Evolutionary conservation across 768 basidiomycete genomes (phyloP).

Genomic region (Gymnopilus dilepis): DNA sequence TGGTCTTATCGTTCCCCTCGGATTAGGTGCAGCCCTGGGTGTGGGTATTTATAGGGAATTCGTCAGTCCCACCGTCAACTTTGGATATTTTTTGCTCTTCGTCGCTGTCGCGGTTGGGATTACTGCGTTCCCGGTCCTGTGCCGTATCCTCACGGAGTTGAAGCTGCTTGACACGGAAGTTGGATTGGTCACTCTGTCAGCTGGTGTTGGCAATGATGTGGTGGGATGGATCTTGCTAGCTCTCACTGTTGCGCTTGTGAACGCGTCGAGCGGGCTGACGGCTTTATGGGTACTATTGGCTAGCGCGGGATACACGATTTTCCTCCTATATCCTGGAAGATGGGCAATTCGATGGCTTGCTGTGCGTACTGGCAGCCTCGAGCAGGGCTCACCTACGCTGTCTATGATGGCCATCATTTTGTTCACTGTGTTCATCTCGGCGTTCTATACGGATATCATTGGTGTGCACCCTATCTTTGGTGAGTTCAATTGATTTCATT

Average conservation of each 20-base stretch:
- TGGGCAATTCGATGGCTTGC: slow-evolving; percentile 73
- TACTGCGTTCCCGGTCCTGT: slow-evolving; percentile 83
- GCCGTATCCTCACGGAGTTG: slow-evolving; percentile 83
- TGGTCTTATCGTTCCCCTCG: slow-evolving; percentile 80
- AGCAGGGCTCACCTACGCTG: slow-evolving; percentile 72
- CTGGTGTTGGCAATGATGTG: slow-evolving; percentile 80
- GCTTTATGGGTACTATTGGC: slow-evolving; percentile 84
- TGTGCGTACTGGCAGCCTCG: slow-evolving; percentile 70
- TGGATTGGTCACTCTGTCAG: slow-evolving; percentile 81
- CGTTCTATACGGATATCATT: slow-evolving; percentile 88
- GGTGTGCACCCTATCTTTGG: slow-evolving; percentile 77
- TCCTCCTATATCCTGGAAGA: slow-evolving; percentile 68
- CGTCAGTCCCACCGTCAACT: slow-evolving; percentile 58
- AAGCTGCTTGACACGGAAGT: slow-evolving; percentile 85
- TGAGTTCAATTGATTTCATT: slow-evolving; percentile 25
- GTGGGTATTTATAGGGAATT: slow-evolving; percentile 80
- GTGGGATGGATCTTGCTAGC: slow-evolving; percentile 88
- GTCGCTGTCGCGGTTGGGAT: slow-evolving; percentile 83
- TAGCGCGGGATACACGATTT: slow-evolving; percentile 64
- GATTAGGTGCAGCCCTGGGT: slow-evolving; percentile 75
- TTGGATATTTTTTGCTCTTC: slow-evolving; percentile 86
- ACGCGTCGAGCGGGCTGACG: slow-evolving; percentile 72
- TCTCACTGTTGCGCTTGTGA: slow-evolving; percentile 82
- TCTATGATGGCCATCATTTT: slow-evolving; percentile 82
- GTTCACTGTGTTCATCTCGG: slow-evolving; percentile 72